Percentiles rank a stretch among this genome's conserved stretches.
These are phyloP conservation scores for Piper betle DNA, from an alignment of 164 flowering plant genomes.

Conservation along the genomic window DNA sequence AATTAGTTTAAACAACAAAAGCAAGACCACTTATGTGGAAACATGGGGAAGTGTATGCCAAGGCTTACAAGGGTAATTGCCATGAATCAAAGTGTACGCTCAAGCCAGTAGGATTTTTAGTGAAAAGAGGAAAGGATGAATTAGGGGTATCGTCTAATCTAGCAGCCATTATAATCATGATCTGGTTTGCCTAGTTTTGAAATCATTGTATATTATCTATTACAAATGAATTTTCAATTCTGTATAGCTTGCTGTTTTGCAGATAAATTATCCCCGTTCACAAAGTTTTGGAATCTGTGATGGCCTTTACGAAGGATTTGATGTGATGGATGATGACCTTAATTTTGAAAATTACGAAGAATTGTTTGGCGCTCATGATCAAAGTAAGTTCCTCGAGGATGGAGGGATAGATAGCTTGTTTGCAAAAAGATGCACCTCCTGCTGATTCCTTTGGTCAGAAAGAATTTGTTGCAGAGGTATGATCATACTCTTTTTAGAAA, in stretches of 20 bases:
- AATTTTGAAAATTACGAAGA: slow-evolving; percentile 79
- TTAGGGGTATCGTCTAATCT: too few relatives aligned
- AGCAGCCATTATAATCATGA: too few relatives aligned
- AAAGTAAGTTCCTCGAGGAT: slow-evolving; percentile 57
- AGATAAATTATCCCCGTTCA: slow-evolving; percentile 32
- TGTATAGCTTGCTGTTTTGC: slow-evolving; percentile 10
- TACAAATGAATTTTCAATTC: not conserved
- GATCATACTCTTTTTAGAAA: slow-evolving; percentile 2
- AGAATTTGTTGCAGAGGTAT: slow-evolving; percentile 44
- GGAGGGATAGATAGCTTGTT: slow-evolving; percentile 73
- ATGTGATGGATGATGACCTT: slow-evolving; percentile 68
- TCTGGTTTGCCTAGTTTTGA: not conserved
- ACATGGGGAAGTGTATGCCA: too few relatives aligned
- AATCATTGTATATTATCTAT: too few relatives aligned
- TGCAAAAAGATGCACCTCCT: slow-evolving; percentile 38
- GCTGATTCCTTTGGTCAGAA: slow-evolving; percentile 43
- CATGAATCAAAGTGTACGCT: too few relatives aligned
- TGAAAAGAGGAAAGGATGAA: too few relatives aligned
- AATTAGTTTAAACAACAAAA: too few relatives aligned
- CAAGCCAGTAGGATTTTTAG: too few relatives aligned
- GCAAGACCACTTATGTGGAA: too few relatives aligned
- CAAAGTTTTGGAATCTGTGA: slow-evolving; percentile 31
- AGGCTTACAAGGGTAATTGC: too few relatives aligned
- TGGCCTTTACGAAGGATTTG: slow-evolving; percentile 51
- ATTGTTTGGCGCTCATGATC: slow-evolving; percentile 55